Evolutionary conservation across 192 early-diverging fungal genomes (phyloP).

Genomic region (Mortierella antarctica): DNA sequence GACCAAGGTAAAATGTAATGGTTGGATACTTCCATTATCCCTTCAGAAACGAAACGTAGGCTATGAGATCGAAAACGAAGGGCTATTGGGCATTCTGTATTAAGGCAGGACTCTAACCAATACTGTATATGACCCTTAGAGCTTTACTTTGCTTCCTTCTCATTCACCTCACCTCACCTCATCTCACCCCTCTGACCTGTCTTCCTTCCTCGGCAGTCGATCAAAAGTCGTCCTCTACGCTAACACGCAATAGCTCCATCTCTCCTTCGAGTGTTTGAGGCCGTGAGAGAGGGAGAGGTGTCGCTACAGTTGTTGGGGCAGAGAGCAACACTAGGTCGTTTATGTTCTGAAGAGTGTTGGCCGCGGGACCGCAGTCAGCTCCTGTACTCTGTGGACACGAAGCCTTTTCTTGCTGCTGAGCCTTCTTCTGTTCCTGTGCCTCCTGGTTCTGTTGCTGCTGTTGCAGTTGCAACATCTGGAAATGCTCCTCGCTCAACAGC

Average conservation of each 20-base stretch:
- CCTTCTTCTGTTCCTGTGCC: neutral
- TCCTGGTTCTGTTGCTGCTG: constrained; percentile 15
- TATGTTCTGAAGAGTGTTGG: neutral
- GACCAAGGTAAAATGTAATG: too few relatives aligned
- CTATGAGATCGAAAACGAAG: too few relatives aligned
- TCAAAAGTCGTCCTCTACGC: constrained; percentile 9
- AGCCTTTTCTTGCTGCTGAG: neutral
- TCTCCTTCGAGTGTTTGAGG: constrained; percentile 18
- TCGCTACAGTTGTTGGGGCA: neutral
- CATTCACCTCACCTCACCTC: too few relatives aligned
- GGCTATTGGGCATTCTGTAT: too few relatives aligned
- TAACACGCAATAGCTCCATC: constrained; percentile 29
- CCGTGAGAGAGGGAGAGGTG: neutral
- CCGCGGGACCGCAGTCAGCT: neutral
- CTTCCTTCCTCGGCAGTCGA: too few relatives aligned
- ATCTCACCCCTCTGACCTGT: too few relatives aligned
- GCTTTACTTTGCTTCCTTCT: too few relatives aligned
- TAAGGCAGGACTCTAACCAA: too few relatives aligned
- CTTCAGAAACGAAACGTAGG: too few relatives aligned
- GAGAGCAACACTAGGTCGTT: neutral
- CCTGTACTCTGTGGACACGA: too few relatives aligned
- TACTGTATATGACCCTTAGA: too few relatives aligned
- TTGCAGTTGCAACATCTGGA: constrained; percentile 3
- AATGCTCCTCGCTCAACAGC: constrained; percentile 1
- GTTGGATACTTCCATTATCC: too few relatives aligned